Evolutionary conservation across 352 stramenopile genomes (phyloP).

Genomic region (Saprolegnia parasitica): DNA sequence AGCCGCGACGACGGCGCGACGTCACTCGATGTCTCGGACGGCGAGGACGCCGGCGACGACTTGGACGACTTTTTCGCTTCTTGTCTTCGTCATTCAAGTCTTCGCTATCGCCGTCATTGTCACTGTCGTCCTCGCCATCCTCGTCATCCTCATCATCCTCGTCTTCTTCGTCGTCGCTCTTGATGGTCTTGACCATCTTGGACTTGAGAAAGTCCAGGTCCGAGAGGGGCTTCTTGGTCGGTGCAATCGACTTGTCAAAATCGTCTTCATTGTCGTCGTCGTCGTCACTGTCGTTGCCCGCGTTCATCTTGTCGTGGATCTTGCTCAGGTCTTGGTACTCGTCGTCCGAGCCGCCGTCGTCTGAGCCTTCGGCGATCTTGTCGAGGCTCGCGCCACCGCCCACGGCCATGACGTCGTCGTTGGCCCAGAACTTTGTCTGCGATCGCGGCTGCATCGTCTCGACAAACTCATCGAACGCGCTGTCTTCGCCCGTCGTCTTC

Average conservation of each 20-base stretch:
- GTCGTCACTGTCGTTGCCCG: slow-evolving; percentile 36
- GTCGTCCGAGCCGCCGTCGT: slow-evolving; percentile 43
- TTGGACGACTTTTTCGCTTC: slow-evolving; percentile 12
- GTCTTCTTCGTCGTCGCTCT: slow-evolving; percentile 54
- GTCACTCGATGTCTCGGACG: slow-evolving; percentile 31
- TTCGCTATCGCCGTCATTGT: slow-evolving; percentile 33
- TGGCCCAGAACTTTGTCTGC: slow-evolving; percentile 88
- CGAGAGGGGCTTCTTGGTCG: slow-evolving; percentile 44
- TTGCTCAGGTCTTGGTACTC: slow-evolving; percentile 81
- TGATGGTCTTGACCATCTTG: slow-evolving; percentile 90
- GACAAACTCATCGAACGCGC: slow-evolving; percentile 85
- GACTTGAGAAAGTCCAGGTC: slow-evolving; percentile 93
- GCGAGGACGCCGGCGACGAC: not conserved
- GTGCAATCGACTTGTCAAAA: slow-evolving; percentile 26
- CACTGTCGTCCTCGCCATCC: slow-evolving; percentile 39
- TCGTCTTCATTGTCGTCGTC: slow-evolving; percentile 35
- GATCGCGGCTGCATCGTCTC: slow-evolving; percentile 87
- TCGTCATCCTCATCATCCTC: slow-evolving; percentile 45
- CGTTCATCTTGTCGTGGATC: slow-evolving; percentile 18
- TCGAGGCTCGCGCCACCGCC: slow-evolving; percentile 32
- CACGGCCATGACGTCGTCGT: slow-evolving; percentile 73
- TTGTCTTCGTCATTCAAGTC: slow-evolving; percentile 36
- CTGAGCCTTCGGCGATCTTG: slow-evolving; percentile 36
- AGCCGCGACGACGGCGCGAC: slow-evolving; percentile 75
- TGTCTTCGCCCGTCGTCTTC: slow-evolving; percentile 33